Percentiles rank a stretch among this genome's conserved stretches.
phyloP scores from a whole-genome alignment of 306 rosid genomes.

The Begonia masoniana region DNA sequence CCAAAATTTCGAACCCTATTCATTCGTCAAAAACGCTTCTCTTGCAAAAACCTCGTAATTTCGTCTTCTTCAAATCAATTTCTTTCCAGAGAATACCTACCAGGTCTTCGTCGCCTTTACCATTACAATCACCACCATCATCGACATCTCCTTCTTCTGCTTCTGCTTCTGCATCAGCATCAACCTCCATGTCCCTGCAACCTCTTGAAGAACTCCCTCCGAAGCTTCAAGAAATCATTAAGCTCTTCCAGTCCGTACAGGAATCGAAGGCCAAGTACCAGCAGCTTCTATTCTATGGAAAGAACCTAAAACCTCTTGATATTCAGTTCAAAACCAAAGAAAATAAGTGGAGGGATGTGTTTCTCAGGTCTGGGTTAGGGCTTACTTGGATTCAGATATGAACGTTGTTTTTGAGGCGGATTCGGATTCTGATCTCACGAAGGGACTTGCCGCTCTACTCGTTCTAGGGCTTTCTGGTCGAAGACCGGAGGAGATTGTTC shows the following conservation, averaged over 20 bases:
- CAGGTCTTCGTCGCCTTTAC: slow-evolving; percentile 1
- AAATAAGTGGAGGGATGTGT: slow-evolving; percentile 94
- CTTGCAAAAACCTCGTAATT: slow-evolving; percentile 8
- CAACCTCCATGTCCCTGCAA: slow-evolving; percentile 37
- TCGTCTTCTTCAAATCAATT: slow-evolving; percentile 32
- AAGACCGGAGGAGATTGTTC: slow-evolving; percentile 44
- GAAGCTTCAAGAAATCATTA: slow-evolving; percentile 76
- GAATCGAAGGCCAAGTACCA: slow-evolving; percentile 76
- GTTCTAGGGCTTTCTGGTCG: slow-evolving; percentile 69
- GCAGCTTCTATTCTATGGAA: slow-evolving; percentile 83
- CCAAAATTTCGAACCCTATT: slow-evolving; percentile 19
- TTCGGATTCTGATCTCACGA: slow-evolving; percentile 75
- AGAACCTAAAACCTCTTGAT: slow-evolving; percentile 71
- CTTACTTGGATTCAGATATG: slow-evolving; percentile 45
- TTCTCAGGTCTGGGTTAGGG: slow-evolving; percentile 98
- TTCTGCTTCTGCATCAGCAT: slow-evolving; percentile 13
- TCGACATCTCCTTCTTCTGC: slow-evolving; percentile 14
- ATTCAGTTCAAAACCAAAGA: slow-evolving; percentile 43
- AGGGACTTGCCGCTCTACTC: slow-evolving; percentile 86
- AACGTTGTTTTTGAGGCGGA: slow-evolving; percentile 79
- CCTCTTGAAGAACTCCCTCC: slow-evolving; percentile 90
- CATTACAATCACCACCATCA: slow-evolving; percentile 2
- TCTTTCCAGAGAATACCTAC: slow-evolving; percentile 50
- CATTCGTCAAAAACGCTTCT: slow-evolving; percentile 1
- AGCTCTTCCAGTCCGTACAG: slow-evolving; percentile 73